These are phyloP conservation scores for Volvariella volvacea DNA, from an alignment of 1,284 basidiomycete genomes.

Conservation along the genomic window DNA sequence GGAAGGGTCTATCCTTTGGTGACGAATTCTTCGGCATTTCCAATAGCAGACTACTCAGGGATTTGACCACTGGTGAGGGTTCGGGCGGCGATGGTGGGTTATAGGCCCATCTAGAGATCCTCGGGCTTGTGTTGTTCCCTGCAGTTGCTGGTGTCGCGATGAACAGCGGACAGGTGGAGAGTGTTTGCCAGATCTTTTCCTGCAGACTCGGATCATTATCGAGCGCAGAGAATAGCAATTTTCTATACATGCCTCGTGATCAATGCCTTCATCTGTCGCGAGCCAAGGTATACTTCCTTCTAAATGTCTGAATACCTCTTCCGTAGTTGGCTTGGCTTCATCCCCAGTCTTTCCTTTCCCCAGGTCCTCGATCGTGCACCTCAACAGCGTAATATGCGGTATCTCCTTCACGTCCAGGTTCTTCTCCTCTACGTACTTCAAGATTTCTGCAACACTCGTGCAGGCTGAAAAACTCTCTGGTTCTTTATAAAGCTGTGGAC, in stretches of 20 bases:
- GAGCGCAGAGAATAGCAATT: not conserved
- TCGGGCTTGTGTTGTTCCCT: conserved; percentile 15
- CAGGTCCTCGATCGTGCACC: conserved; percentile 53
- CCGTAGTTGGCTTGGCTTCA: conserved; percentile 36
- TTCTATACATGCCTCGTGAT: conserved; percentile 40
- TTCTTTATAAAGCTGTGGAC: conserved; percentile 42
- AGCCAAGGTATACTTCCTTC: conserved; percentile 54
- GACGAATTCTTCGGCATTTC: conserved; percentile 32
- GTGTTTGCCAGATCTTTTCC: conserved; percentile 54
- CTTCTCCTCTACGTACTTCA: conserved; percentile 21
- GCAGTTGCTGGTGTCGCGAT: conserved; percentile 16
- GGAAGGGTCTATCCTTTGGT: conserved; percentile 27
- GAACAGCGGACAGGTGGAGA: conserved; percentile 50
- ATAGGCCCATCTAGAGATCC: conserved; percentile 47
- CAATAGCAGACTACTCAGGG: conserved; percentile 38
- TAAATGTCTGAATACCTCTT: conserved; percentile 51
- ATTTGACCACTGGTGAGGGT: conserved; percentile 38
- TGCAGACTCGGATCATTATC: conserved; percentile 19
- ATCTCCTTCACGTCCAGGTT: conserved; percentile 29
- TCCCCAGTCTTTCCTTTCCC: conserved; percentile 28
- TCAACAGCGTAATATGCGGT: conserved; percentile 47
- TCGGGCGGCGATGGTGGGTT: conserved; percentile 28
- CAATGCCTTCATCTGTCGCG: conserved; percentile 37
- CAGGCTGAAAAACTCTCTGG: conserved; percentile 36
- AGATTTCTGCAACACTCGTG: conserved; percentile 41